Base-by-base conservation (phyloP, 2,329 filamentous ascomycete genomes). In the Xylaria polymorpha region DNA sequence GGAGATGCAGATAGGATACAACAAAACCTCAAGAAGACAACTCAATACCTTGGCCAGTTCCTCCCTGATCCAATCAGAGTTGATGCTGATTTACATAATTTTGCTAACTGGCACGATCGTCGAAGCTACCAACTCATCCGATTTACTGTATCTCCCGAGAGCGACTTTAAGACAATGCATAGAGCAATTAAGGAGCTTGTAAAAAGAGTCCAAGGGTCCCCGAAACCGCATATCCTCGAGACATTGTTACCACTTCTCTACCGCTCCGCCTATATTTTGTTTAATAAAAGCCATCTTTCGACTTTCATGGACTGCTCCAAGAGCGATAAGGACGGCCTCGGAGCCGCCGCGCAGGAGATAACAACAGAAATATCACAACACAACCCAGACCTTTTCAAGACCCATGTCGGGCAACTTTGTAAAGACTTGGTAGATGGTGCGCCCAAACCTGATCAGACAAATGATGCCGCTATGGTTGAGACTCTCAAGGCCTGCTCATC, bases 401-500 rank as follows among this genome's bases (percentile, higher is more conserved):
- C 93, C 1, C 95, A 98, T 73, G 92, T 98, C 6, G 92, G 94
- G 69, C 94, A 97, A 71, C 88, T 99, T 56, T 97, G 94, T 82
- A 94, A 93, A 77, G 91, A 94, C 67, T 87, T 99, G 20, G 89
- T 94, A 72, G 88, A 93, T 32, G 91, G 94, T 75, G 92, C 93
- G 1, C 96, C 96, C 0, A 90, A 88, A 4, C 85, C 88, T 22
- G 88, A 85, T 20, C 88, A 87, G 61, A 78, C 86, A 1, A 94
- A 94, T 70, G 92, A 95, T 62, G 80, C 88, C 0, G 86, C 88
- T 3, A 91, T 93, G n/a, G 93, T 96, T 14, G 93, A 98, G 76
- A 95, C 95, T 1, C 85, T 99, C 67, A 98, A 97, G 79, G 95
- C 97, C 2, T 98, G 96, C 78, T 92, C 95, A 10, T 94, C 92